Evolutionary conservation across 495 filamentous ascomycete genomes (phyloP).

Genomic region (Xylaria palmicola): DNA sequence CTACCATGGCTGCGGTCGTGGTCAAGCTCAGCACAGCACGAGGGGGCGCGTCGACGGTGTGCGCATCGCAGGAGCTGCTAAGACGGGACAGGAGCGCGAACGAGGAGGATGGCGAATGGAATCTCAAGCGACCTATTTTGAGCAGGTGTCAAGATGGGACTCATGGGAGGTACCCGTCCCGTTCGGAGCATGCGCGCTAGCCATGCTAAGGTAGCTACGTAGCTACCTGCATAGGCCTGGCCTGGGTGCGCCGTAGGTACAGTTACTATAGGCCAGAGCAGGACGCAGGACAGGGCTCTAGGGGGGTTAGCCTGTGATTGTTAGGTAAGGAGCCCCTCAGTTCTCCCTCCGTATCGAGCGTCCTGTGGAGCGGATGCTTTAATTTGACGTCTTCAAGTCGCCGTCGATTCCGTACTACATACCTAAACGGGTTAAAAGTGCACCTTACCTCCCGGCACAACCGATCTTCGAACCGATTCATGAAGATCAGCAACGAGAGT

Average conservation of each 20-base stretch:
- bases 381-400: background rate
- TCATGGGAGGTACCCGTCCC: too few relatives aligned
- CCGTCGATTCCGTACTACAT: background rate
- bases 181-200: slow-evolving; percentile 2
- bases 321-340: background rate
- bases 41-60: slow-evolving; percentile 5
- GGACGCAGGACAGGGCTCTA: too few relatives aligned
- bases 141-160: slow-evolving; percentile 17
- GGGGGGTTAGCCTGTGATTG: background rate
- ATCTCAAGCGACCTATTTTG: slow-evolving; percentile 12
- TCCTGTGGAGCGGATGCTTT: background rate
- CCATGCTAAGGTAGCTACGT: too few relatives aligned
- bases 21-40: slow-evolving; percentile 14
- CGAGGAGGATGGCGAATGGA: slow-evolving; percentile 6
- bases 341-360: background rate
- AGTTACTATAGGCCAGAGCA: too few relatives aligned
- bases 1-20: slow-evolving; percentile 22
- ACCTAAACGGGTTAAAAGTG: background rate
- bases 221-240: too few relatives aligned
- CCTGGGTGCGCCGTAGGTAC: too few relatives aligned
- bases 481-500: too few relatives aligned
- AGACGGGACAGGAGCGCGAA: slow-evolving; percentile 7
- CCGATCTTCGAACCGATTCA: background rate
- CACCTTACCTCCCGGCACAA: background rate
- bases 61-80: slow-evolving; percentile 11